Evolutionary conservation across 2,329 filamentous ascomycete genomes (phyloP).

Genomic region (Aspergillus sp.): DNA sequence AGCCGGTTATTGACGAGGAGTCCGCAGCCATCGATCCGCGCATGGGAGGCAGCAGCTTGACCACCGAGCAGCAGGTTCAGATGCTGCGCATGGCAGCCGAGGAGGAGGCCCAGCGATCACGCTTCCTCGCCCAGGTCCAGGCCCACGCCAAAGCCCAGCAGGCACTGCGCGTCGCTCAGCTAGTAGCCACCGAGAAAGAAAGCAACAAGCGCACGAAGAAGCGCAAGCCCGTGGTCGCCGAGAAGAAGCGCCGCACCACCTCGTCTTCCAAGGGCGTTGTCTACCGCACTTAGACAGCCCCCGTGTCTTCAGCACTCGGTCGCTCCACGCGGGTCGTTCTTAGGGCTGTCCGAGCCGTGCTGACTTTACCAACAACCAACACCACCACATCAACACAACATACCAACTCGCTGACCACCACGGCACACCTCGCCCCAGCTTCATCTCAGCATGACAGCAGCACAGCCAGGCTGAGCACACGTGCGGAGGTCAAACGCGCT

Average conservation of each 20-base stretch:
- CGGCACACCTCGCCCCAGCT: neutral
- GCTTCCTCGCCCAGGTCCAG: constrained; percentile 42
- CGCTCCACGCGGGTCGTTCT: neutral
- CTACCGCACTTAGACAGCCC: constrained; percentile 13
- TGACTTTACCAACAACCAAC: neutral
- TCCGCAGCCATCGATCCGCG: constrained; percentile 23
- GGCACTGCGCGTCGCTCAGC: constrained; percentile 36
- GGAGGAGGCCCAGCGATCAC: constrained; percentile 36
- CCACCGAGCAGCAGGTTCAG: constrained; percentile 42
- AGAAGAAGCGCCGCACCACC: constrained; percentile 27
- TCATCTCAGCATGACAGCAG: neutral
- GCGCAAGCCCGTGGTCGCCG: constrained; percentile 26
- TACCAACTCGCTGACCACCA: neutral
- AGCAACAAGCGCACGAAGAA: constrained; percentile 28
- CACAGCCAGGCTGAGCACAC: neutral
- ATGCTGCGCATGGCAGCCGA: constrained; percentile 36
- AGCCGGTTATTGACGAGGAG: constrained; percentile 30
- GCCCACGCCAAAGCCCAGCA: constrained; percentile 43
- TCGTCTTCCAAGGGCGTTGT: constrained; percentile 15
- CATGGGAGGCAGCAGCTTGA: constrained; percentile 28
- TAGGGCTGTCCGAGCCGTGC: neutral
- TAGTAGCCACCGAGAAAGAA: constrained; percentile 25
- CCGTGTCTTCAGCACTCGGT: neutral
- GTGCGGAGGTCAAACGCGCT: neutral
- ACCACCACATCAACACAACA: neutral